A percentile compares a stretch with the other conserved stretches of the same genome.
Evolutionary conservation across 1,284 basidiomycete species (phyloP).

Genomic region (Irpex lacteus): DNA sequence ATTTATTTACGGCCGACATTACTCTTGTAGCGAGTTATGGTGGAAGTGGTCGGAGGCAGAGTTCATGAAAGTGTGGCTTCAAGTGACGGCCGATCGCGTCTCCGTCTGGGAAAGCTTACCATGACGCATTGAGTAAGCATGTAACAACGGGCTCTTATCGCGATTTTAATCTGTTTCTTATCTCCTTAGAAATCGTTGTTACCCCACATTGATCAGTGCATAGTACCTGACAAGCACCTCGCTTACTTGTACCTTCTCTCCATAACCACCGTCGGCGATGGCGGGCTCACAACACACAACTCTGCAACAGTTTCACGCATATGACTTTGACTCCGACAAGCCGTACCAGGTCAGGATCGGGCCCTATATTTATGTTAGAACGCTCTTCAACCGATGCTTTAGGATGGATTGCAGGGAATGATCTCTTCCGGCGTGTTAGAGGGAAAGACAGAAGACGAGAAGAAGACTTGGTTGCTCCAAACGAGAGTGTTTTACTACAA

Average conservation of each 20-base stretch:
- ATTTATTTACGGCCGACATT: constrained; percentile 42
- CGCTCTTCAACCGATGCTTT: not conserved
- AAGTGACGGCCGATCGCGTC: not conserved
- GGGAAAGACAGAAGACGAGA: constrained; percentile 37
- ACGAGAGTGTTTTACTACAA: constrained; percentile 73
- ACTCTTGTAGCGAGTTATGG: not conserved
- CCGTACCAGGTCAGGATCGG: constrained; percentile 49
- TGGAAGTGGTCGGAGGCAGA: not conserved
- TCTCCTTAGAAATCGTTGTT: not conserved
- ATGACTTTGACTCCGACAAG: constrained; percentile 55
- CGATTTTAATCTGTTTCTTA: not conserved
- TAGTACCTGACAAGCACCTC: not conserved
- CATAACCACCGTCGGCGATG: not conserved
- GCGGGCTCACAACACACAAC: not conserved
- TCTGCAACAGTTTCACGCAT: constrained; percentile 22
- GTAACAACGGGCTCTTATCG: not conserved
- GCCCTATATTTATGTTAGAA: not conserved
- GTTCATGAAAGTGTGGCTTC: not conserved
- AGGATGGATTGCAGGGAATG: constrained; percentile 67
- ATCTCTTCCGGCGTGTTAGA: constrained; percentile 39
- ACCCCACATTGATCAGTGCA: not conserved
- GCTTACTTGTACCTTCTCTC: not conserved
- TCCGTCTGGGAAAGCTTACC: not conserved
- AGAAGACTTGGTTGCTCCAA: constrained; percentile 45
- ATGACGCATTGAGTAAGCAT: not conserved